Conservation (phyloP, 2,329 filamentous ascomycete species). For the Keithomyces neogunnii region DNA sequence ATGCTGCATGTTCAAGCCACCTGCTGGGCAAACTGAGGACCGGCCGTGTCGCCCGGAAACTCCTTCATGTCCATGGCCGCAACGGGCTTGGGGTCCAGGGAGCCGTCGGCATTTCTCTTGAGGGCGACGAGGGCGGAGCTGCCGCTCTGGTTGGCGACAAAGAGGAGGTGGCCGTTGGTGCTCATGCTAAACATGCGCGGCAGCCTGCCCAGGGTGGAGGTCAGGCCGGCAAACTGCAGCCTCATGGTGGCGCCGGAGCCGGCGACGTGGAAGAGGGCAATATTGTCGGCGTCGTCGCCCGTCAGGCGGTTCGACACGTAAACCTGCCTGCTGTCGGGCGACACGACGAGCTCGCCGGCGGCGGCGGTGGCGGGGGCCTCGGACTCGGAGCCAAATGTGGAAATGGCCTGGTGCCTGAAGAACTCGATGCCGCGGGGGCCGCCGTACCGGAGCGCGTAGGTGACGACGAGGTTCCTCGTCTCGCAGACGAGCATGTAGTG, state of each 20-base stretch:
- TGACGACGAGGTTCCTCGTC: slow-evolving; percentile 33
- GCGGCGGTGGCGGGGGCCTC: slow-evolving; percentile 27
- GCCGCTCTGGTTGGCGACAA: slow-evolving; percentile 39
- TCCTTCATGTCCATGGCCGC: slow-evolving; percentile 15
- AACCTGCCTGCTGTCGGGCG: slow-evolving; percentile 32
- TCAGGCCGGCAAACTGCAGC: slow-evolving; percentile 24
- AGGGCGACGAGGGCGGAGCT: slow-evolving; percentile 31
- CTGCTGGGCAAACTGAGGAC: slow-evolving; percentile 26
- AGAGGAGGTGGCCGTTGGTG: slow-evolving; percentile 28
- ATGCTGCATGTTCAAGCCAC: slow-evolving; percentile 4
- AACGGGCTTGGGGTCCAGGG: slow-evolving; percentile 17
- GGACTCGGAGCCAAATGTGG: slow-evolving; percentile 28
- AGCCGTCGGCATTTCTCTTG: slow-evolving; percentile 14
- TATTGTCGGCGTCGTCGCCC: slow-evolving; percentile 35
- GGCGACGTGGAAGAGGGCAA: slow-evolving; percentile 35
- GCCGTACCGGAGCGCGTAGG: slow-evolving; percentile 33
- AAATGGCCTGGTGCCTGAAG: slow-evolving; percentile 26
- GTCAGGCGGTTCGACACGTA: slow-evolving; percentile 45
- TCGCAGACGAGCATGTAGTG: slow-evolving; percentile 42
- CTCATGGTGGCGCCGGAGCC: slow-evolving; percentile 13
- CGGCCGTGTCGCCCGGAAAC: slow-evolving; percentile 12
- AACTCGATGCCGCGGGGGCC: slow-evolving; percentile 25
- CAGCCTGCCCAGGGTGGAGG: slow-evolving; percentile 25
- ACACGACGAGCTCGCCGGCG: slow-evolving; percentile 36
- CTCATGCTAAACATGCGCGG: slow-evolving; percentile 40